Evolutionary conservation across 352 stramenopile genomes (phyloP), one percentile per base, ranked within the genome.

Genomic region (Phytophthora citrophthora): DNA sequence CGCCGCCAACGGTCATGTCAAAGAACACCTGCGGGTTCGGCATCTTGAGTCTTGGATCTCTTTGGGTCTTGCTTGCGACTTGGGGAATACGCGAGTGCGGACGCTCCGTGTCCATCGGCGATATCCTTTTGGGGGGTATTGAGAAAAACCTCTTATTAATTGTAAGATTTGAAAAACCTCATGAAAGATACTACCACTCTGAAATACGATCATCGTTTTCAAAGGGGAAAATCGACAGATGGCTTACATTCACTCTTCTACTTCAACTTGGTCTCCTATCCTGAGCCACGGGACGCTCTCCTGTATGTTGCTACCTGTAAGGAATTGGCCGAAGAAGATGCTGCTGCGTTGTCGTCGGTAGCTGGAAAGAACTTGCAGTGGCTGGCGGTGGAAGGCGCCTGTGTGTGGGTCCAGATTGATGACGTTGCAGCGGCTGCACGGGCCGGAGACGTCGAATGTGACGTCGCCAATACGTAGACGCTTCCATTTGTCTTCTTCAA

Each of bases 21-120:
- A 99, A 99, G 75, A 98, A 99, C 31, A 99, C 97, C 40, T 82
- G 73, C 38, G 93, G 94, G 86, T 98, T 97, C 52, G 86, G 51
- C 87, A 95, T 95, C 63, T 70, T 82, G 54, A 40, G 18, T 32
- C 31, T 67, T 47, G 23, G 26, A 60, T 54, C 29, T 70, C 34
- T 60, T 34, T 54, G 34, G 38, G 27, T 57, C 44, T 63, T 47
- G 54, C 66, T 80, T 80, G 63, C 45, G 65, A 64, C 64, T 63
- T 70, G 58, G 61, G 55, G 58, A 74, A 74, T 67, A 66, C 60
- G 59, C 65, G 65, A 74, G 54, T 74, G 60, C 56, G 24, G 47
- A 12, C 23, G n/a, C 27, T 45, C 12, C 32, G 36, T 63, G 38
- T 50, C 52, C 11, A 52, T 31, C 13, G 41, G 29, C 31, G 31